Conservation (phyloP, 306 rosid species). For the Lathyrus sativus region DNA sequence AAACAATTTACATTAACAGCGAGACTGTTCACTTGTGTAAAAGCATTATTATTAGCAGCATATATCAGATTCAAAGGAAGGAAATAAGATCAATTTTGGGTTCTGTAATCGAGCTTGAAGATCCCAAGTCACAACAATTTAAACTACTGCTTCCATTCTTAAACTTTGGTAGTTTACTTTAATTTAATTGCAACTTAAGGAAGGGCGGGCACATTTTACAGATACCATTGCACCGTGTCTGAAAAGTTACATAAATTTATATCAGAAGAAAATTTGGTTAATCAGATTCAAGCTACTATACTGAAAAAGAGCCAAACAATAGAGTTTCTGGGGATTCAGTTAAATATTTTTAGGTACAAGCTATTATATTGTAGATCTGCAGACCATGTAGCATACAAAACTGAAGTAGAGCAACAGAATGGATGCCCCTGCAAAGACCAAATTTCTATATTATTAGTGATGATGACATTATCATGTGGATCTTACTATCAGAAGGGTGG, state of each 20-base stretch:
- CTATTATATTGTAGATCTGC: slow-evolving; percentile 23
- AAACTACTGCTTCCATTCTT: background rate
- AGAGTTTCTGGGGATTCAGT: slow-evolving; percentile 7
- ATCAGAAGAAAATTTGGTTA: background rate
- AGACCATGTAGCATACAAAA: slow-evolving; percentile 31
- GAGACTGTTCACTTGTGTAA: background rate
- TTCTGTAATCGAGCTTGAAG: background rate
- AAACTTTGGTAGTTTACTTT: background rate
- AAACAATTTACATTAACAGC: background rate
- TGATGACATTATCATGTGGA: background rate
- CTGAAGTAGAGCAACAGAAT: slow-evolving; percentile 33
- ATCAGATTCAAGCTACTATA: slow-evolving; percentile 16
- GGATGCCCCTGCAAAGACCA: slow-evolving; percentile 40
- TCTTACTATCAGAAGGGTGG: too few relatives aligned
- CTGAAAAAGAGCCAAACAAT: slow-evolving; percentile 7
- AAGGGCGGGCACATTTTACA: background rate
- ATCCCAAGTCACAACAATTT: background rate
- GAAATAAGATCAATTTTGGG: background rate
- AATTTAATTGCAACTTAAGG: background rate
- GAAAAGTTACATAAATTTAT: background rate
- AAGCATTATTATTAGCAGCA: background rate
- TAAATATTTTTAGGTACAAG: slow-evolving; percentile 26
- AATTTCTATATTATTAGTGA: slow-evolving; percentile 17
- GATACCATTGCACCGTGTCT: background rate
- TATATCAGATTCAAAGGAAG: background rate